Evolutionary conservation across 2,329 filamentous ascomycete genomes (phyloP).

Genomic region (Myriosclerotinia duriaeana): DNA sequence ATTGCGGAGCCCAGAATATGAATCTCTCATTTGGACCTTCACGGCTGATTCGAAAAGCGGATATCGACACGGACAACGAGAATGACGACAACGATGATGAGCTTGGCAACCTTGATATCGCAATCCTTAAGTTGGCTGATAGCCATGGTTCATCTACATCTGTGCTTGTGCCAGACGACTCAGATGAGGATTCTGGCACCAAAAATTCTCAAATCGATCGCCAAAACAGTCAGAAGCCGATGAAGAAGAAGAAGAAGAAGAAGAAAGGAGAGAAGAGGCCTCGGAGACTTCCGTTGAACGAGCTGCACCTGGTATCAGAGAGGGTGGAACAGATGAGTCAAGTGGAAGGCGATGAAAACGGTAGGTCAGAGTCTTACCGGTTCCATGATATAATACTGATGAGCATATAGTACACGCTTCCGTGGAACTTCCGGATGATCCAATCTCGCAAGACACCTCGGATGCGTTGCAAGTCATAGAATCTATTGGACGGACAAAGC

Average conservation of each 20-base stretch:
- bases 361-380: not conserved
- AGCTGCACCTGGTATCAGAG: conserved; percentile 29
- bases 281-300: conserved; percentile 30
- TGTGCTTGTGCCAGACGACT: not conserved
- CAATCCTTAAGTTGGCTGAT: not conserved
- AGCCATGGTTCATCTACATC: not conserved
- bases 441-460: conserved; percentile 31
- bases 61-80: not conserved
- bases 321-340: conserved; percentile 20
- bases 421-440: conserved; percentile 32
- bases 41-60: not conserved
- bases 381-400: not conserved
- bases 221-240: not conserved
- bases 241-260: conserved; percentile 22
- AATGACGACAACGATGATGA: not conserved
- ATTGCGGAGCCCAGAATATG: not conserved
- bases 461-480: conserved; percentile 1
- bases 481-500: not conserved
- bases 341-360: conserved; percentile 20
- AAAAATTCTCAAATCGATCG: not conserved
- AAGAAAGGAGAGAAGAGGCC: conserved; percentile 18
- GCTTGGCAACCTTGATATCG: not conserved
- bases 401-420: conserved; percentile 19
- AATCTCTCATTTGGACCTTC: not conserved
- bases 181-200: not conserved